Conservation (phyloP, 2,329 filamentous ascomycete species). For the Helotiales sp. region DNA sequence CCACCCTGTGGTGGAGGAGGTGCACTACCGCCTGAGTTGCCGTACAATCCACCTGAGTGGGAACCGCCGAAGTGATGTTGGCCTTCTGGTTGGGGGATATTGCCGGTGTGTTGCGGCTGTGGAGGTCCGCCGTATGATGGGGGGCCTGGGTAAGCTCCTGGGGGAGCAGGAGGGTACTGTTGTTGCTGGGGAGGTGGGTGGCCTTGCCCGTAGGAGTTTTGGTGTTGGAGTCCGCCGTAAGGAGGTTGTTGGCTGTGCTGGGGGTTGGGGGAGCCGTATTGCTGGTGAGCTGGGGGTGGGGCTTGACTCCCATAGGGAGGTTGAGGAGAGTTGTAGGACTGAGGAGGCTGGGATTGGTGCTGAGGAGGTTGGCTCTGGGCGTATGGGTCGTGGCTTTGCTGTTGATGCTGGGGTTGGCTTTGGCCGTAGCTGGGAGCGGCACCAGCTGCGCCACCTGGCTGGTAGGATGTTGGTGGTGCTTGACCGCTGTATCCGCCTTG, state of each 20-base stretch:
- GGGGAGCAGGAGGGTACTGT: constrained; percentile 22
- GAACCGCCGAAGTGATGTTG: constrained; percentile 34
- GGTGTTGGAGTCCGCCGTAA: constrained; percentile 38
- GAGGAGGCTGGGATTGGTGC: constrained; percentile 18
- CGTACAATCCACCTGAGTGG: constrained; percentile 37
- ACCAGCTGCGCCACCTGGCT: constrained; percentile 44
- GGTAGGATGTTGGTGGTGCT: constrained; percentile 66
- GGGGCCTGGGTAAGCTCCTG: constrained; percentile 17
- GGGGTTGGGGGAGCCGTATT: constrained; percentile 25
- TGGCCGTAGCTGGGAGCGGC: constrained; percentile 22
- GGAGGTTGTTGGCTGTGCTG: constrained; percentile 27
- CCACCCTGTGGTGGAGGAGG: constrained; percentile 24
- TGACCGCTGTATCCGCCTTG: constrained; percentile 63
- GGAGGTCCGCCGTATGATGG: constrained; percentile 28
- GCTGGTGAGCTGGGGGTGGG: constrained; percentile 3
- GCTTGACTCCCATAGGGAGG: constrained; percentile 12
- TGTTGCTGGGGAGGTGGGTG: constrained; percentile 28
- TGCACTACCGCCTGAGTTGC: constrained; percentile 24
- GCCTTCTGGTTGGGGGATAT: constrained; percentile 33
- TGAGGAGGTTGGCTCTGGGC: constrained; percentile 19
- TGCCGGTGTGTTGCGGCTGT: constrained; percentile 28
- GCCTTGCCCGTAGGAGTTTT: constrained; percentile 30
- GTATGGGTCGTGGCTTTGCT: constrained; percentile 19
- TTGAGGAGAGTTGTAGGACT: constrained; percentile 20
- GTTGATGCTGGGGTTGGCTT: constrained; percentile 16